Evolutionary conservation across 192 early-diverging fungal genomes (phyloP).

Genomic region (Coemansia sp.): DNA sequence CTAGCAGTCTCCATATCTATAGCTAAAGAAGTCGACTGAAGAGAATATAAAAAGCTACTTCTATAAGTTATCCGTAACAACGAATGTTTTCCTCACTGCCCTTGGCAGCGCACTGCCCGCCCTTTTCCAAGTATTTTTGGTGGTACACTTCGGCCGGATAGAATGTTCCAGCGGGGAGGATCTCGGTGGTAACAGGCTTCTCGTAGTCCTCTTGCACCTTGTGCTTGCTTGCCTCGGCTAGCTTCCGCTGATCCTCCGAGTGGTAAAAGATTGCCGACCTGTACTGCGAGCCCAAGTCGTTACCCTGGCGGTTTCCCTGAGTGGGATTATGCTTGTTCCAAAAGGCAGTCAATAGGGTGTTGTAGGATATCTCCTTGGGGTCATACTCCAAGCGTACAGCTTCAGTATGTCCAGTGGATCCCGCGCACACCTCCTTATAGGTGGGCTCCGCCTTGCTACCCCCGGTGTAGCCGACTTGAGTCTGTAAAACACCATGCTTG

Average conservation of each 20-base stretch:
- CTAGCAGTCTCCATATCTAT: constrained; percentile 21
- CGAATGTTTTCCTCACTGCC: constrained; percentile 52
- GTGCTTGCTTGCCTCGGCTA: constrained; percentile 74
- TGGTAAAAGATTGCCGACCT: constrained; percentile 88
- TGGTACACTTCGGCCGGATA: constrained; percentile 85
- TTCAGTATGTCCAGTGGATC: constrained; percentile 81
- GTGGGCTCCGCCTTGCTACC: constrained; percentile 44
- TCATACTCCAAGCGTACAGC: constrained; percentile 79
- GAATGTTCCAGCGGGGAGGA: constrained; percentile 70
- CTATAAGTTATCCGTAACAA: constrained; percentile 42
- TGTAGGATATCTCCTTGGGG: constrained; percentile 71
- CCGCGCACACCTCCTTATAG: constrained; percentile 60
- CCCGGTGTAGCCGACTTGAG: constrained; percentile 72
- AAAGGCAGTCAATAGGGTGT: constrained; percentile 78
- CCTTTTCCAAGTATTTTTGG: constrained; percentile 73
- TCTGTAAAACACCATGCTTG: constrained; percentile 51
- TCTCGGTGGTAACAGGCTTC: constrained; percentile 66
- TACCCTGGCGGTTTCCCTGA: constrained; percentile 81
- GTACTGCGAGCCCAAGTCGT: constrained; percentile 86
- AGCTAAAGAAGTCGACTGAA: neutral
- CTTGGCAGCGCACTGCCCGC: constrained; percentile 58
- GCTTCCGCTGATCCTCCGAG: constrained; percentile 67
- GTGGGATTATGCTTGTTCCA: constrained; percentile 89
- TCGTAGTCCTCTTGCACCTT: constrained; percentile 65
- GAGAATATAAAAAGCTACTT: neutral